Evolutionary conservation across 768 basidiomycete species (phyloP).

Genomic region (Tylopilus balloui): DNA sequence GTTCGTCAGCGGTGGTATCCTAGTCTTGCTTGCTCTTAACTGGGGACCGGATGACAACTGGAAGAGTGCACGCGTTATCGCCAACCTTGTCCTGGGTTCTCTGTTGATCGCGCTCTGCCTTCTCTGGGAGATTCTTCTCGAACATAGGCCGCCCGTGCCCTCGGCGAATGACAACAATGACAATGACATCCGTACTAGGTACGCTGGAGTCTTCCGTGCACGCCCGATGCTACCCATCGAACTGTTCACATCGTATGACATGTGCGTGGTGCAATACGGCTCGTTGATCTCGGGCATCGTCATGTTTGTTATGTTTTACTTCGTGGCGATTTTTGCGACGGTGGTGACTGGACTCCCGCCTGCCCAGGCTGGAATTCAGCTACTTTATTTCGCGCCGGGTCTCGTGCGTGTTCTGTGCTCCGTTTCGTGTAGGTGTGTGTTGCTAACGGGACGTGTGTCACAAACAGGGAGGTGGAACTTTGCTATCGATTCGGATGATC

Average conservation of each 20-base stretch:
- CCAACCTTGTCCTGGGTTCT: constrained; percentile 42
- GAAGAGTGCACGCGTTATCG: constrained; percentile 43
- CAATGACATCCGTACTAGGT: not conserved
- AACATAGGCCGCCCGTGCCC: constrained; percentile 15
- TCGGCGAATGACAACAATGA: not conserved
- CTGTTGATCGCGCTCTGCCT: constrained; percentile 39
- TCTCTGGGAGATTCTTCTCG: constrained; percentile 41
- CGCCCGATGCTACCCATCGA: constrained; percentile 46
- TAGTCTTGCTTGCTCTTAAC: constrained; percentile 47
- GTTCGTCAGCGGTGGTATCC: constrained; percentile 42
- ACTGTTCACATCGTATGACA: constrained; percentile 40
- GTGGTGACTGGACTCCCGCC: constrained; percentile 40
- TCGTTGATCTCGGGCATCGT: constrained; percentile 44
- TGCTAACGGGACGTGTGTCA: not conserved
- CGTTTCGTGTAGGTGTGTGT: not conserved
- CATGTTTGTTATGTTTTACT: constrained; percentile 51
- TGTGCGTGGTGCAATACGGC: constrained; percentile 36
- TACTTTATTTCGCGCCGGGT: constrained; percentile 52
- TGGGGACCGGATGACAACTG: constrained; percentile 46
- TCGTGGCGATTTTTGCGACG: constrained; percentile 48
- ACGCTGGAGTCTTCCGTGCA: constrained; percentile 21
- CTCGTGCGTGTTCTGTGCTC: constrained; percentile 29
- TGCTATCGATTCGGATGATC: constrained; percentile 34
- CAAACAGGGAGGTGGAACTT: constrained; percentile 36
- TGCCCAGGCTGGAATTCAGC: constrained; percentile 41